These are phyloP conservation scores for Hansenula sp. DNA, from an alignment of 1,139 yeast species.

Conservation along the genomic window DNA sequence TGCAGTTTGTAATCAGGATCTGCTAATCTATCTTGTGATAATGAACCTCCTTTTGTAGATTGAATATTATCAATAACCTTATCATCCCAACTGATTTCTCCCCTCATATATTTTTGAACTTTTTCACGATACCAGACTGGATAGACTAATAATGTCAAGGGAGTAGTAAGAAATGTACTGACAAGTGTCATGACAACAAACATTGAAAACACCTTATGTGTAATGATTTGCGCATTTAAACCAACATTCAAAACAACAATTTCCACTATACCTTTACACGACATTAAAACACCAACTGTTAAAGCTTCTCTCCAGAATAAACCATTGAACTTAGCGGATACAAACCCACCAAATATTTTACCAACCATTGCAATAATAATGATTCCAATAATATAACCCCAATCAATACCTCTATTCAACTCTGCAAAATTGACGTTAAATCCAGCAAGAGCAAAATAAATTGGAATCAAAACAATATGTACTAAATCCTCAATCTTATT, in stretches of 20 bases:
- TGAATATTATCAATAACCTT: conserved; percentile 17
- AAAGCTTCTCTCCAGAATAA: conserved; percentile 68
- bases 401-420: conserved; percentile 59
- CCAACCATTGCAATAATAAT: conserved; percentile 63
- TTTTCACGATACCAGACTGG: conserved; percentile 59
- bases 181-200: conserved; percentile 77
- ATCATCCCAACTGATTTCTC: conserved; percentile 40
- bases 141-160: conserved; percentile 55
- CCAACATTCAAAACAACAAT: conserved; percentile 77
- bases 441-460: conserved; percentile 78
- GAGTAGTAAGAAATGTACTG: conserved; percentile 73
- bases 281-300: conserved; percentile 79
- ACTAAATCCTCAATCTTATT: conserved; percentile 77
- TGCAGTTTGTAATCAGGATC: conserved; percentile 19
- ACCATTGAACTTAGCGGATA: conserved; percentile 60
- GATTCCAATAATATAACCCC: conserved; percentile 73
- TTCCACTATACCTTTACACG: conserved; percentile 84
- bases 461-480: conserved; percentile 64
- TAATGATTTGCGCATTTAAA: conserved; percentile 62
- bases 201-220: conserved; percentile 67
- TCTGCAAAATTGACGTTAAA: conserved; percentile 63
- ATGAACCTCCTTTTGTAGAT: conserved; percentile 9
- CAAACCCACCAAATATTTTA: conserved; percentile 61
- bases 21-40: conserved; percentile 10
- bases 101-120: conserved; percentile 32